A percentile compares a stretch with the other conserved stretches of the same genome.
Conservation (phyloP, 2,329 filamentous ascomycete species). For the Aspergillus fischeri region DNA sequence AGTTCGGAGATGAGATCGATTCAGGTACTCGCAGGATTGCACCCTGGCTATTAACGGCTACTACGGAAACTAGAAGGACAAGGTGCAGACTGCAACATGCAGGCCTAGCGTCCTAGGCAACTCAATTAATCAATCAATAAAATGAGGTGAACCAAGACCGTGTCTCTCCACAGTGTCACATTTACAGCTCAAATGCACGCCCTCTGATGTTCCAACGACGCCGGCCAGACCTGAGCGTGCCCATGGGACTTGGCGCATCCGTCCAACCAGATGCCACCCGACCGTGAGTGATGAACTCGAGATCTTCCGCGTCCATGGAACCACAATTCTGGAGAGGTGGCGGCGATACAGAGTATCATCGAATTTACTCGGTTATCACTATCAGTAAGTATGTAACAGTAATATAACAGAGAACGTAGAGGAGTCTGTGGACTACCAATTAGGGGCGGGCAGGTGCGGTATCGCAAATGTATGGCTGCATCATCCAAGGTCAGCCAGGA, state of each 20-base stretch:
- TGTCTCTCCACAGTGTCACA: neutral
- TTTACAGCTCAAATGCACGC: neutral
- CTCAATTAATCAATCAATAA: neutral
- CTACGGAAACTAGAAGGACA: neutral
- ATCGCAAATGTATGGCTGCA: no score
- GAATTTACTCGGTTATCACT: no score
- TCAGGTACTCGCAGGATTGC: neutral
- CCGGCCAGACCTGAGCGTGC: neutral
- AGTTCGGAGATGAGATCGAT: neutral
- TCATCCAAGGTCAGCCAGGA: neutral
- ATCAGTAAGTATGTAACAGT: no score
- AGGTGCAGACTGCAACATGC: neutral
- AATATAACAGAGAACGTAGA: no score
- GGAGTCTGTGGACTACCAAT: no score
- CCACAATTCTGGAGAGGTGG: neutral
- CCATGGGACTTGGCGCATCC: no score
- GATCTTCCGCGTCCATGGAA: neutral
- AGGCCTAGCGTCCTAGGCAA: neutral
- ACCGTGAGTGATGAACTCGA: neutral
- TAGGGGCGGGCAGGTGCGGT: no score
- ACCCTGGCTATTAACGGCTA: neutral
- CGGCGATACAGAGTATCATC: no score
- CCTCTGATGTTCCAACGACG: no score
- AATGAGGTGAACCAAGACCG: neutral
- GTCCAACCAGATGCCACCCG: neutral